Conservation (phyloP, 148 eudicot species). For the Rhododendron kiyosumense region DNA sequence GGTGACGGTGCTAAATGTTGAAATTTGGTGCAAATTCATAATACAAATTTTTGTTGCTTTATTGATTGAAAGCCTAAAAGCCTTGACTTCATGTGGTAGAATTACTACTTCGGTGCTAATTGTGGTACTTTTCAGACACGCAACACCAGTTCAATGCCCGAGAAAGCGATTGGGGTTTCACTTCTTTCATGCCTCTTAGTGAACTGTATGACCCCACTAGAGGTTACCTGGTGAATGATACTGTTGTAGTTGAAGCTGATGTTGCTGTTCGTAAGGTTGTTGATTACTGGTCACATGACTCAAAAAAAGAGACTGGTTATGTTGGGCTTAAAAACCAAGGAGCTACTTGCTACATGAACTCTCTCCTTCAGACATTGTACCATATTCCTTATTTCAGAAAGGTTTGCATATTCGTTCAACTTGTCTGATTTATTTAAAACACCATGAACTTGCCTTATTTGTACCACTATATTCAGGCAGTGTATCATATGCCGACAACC, state of each 20-base stretch:
- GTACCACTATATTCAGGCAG: slow-evolving; percentile 58
- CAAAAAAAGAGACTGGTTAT: slow-evolving; percentile 93
- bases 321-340: slow-evolving; percentile 99
- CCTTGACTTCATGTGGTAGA: slow-evolving; percentile 3
- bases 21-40: not conserved
- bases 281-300: slow-evolving; percentile 90
- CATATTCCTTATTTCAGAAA: slow-evolving; percentile 96
- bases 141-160: slow-evolving; percentile 91
- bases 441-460: slow-evolving; percentile 6
- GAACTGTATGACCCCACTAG: slow-evolving; percentile 83
- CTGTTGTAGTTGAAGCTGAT: slow-evolving; percentile 77
- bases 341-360: slow-evolving; percentile 98
- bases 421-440: not conserved
- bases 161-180: slow-evolving; percentile 99
- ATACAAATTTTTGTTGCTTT: not conserved
- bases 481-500: slow-evolving; percentile 99
- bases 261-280: slow-evolving; percentile 76
- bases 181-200: slow-evolving; percentile 90
- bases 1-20: not conserved
- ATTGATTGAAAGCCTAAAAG: not conserved
- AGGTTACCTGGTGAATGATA: slow-evolving; percentile 83
- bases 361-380: slow-evolving; percentile 83
- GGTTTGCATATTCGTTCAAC: slow-evolving; percentile 29
- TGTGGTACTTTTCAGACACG: slow-evolving; percentile 50
- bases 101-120: not conserved